These are phyloP conservation scores for Blastocladiella emersonii DNA, from an alignment of 371 early-diverging fungal genomes.

Conservation along the genomic window DNA sequence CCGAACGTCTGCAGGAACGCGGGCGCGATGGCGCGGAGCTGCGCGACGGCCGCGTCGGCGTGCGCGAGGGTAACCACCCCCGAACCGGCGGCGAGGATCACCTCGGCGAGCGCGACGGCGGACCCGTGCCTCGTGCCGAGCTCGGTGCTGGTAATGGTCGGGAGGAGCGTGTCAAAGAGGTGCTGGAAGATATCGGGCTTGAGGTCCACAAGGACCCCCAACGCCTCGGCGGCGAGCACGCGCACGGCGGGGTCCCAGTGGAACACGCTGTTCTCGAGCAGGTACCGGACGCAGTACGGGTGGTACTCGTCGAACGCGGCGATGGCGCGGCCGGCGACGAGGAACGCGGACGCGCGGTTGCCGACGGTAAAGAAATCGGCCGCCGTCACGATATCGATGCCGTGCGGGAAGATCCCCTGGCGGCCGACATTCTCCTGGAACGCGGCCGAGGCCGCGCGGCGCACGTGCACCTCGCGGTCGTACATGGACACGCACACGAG, in stretches of 20 bases:
- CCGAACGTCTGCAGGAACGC: constrained; percentile 40
- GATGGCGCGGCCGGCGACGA: constrained; percentile 47
- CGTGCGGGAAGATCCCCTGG: constrained; percentile 81
- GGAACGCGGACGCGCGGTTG: constrained; percentile 54
- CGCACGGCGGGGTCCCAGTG: constrained; percentile 86
- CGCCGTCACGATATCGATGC: constrained; percentile 73
- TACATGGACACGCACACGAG: constrained; percentile 67
- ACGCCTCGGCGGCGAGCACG: constrained; percentile 51
- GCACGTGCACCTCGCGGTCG: constrained; percentile 86
- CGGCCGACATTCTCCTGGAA: constrained; percentile 96
- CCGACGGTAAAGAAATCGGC: constrained; percentile 89
- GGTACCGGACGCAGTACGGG: constrained; percentile 51
- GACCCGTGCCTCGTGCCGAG: constrained; percentile 62
- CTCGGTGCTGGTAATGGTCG: constrained; percentile 45
- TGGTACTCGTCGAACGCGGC: constrained; percentile 60
- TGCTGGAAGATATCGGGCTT: not conserved
- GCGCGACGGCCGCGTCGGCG: not conserved
- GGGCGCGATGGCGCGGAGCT: constrained; percentile 18
- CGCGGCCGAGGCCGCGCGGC: constrained; percentile 90
- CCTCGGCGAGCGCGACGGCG: constrained; percentile 53
- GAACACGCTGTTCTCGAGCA: constrained; percentile 35
- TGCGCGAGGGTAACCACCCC: not conserved
- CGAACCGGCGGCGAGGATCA: constrained; percentile 43
- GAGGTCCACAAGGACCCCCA: constrained; percentile 16
- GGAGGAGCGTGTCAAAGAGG: not conserved